phyloP scores from a whole-genome alignment of 352 stramenopile species.

The Phytophthora ohioensis region DNA sequence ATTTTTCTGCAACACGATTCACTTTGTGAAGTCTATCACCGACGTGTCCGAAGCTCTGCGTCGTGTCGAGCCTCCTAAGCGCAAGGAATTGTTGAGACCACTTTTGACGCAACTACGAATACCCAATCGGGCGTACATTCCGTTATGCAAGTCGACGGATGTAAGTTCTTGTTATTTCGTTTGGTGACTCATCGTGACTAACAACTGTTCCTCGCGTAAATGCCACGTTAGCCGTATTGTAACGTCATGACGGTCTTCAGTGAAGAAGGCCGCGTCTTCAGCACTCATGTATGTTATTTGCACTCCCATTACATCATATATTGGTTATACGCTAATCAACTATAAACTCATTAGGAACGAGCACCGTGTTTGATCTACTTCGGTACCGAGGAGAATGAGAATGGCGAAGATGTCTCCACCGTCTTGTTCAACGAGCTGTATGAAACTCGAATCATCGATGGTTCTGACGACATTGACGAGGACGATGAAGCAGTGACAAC shows the following conservation, averaged over 20 bases:
- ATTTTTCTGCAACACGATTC: constrained; percentile 85
- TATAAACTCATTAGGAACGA: constrained; percentile 52
- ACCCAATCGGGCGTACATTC: constrained; percentile 73
- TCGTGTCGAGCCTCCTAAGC: constrained; percentile 68
- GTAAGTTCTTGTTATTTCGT: constrained; percentile 35
- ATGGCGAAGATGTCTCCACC: constrained; percentile 64
- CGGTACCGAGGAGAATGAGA: constrained; percentile 59
- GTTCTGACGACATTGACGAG: constrained; percentile 24
- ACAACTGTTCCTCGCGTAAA: neutral
- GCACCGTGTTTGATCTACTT: constrained; percentile 83
- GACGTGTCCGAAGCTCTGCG: constrained; percentile 81
- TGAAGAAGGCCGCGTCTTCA: constrained; percentile 81
- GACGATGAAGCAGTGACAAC: constrained; percentile 16
- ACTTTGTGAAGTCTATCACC: constrained; percentile 85
- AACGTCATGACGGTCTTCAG: constrained; percentile 66
- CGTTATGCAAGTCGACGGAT: constrained; percentile 85
- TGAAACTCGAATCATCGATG: constrained; percentile 37
- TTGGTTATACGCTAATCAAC: neutral
- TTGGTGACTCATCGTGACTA: neutral
- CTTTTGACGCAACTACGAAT: constrained; percentile 63
- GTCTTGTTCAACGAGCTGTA: constrained; percentile 73
- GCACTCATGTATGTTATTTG: constrained; percentile 60
- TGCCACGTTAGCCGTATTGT: constrained; percentile 56
- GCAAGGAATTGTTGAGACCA: constrained; percentile 61
- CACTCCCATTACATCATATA: neutral